phyloP scores from a whole-genome alignment of 257 asterid genomes.

The Fraxinus pennsylvanica region DNA sequence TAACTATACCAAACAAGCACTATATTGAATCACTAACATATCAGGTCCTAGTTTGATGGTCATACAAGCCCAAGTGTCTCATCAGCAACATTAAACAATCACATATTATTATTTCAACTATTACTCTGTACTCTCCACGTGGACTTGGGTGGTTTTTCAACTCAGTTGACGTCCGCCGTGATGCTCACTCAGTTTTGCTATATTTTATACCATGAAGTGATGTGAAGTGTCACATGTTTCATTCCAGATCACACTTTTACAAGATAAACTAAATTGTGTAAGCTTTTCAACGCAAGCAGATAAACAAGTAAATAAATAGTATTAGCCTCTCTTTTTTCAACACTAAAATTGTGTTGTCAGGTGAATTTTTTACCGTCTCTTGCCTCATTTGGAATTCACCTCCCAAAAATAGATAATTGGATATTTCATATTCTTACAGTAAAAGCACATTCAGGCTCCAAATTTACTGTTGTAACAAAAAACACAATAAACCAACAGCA shows the following conservation, averaged over 20 bases:
- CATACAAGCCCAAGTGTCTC: not conserved
- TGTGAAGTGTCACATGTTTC: not conserved
- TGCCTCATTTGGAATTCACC: not conserved
- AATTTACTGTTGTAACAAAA: not conserved
- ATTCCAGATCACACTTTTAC: too few species aligned
- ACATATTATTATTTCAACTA: not conserved
- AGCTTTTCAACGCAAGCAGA: too few species aligned
- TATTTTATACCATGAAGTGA: not conserved
- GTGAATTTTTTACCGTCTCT: not conserved
- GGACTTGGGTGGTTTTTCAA: not conserved
- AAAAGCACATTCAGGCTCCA: not conserved
- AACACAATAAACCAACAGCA: not conserved
- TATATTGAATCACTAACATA: not conserved
- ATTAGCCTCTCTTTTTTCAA: not conserved
- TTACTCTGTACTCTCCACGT: not conserved
- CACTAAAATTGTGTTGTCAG: not conserved
- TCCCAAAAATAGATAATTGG: not conserved
- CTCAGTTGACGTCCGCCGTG: not conserved
- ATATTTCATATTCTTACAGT: not conserved
- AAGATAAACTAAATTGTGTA: too few species aligned
- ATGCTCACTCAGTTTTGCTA: not conserved
- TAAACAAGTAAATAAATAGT: not conserved
- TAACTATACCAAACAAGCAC: too few species aligned
- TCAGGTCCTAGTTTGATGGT: too few species aligned
- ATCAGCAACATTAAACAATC: not conserved